Base-by-base conservation (phyloP, 2,329 filamentous ascomycete species). In the Periconia sp. region DNA sequence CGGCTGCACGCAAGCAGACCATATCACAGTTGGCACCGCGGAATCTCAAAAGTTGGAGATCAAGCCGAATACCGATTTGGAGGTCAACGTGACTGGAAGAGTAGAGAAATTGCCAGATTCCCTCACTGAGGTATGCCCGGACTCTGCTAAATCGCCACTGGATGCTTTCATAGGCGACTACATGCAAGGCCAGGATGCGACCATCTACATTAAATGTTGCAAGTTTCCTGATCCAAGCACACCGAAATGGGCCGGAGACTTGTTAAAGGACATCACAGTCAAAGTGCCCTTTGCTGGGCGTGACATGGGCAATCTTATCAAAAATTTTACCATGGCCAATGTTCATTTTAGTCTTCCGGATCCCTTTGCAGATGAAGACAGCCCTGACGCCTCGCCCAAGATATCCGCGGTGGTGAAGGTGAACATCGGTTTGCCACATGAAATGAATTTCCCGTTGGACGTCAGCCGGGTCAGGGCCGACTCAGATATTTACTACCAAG, bases 271-370 rank as follows among this genome's bases (percentile, higher is more conserved):
- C 61, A 84, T 97, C 49, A 92, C 88, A 0, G 81, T 97, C 0
- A 92, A 92, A 2, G 79, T 97, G 7, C 89, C 91, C 6, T 89
- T 97, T 57, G 90, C 91, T 0, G 91, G 91, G 6, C 85, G 87
- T 54, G 87, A 87, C 0, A 87, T 97, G 64, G 91, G 92, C 60
- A 86, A 89, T 59, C 77, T 96, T 15, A 89, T 99, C 69, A 88
- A 87, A 62, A 93, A 94, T 62, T 97, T 97, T 69, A 89, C 91
- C 19, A 78, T 97, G 60, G 85, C 86, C 1, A 84, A 97, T 68
- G 91, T 95, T 41, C 86, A 95, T 64, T 96, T 99, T 72, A 85
- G 84, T 46, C 77, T 99, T 44, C 94, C 94, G 0, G 85, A 92
- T 64, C 89, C 90, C 0, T 84, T 88, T 64, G 90, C 91, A 2